Evolutionary conservation across 768 basidiomycete genomes (phyloP).

Genomic region (Boletus pseudopeckii): DNA sequence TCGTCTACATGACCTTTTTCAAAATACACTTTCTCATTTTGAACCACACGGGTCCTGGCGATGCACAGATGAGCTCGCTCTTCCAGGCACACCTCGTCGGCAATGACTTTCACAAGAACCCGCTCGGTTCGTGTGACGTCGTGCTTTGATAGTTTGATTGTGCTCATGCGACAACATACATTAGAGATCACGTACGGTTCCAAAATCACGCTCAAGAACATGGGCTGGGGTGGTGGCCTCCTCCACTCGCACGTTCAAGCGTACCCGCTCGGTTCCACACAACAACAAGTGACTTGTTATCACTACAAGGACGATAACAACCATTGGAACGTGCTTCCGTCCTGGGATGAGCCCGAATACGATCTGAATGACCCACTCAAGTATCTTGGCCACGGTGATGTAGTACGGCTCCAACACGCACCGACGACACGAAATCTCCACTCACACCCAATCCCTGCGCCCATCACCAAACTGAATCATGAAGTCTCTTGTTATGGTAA

Average conservation of each 20-base stretch:
- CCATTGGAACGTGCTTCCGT: slow-evolving; percentile 77
- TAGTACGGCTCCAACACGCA: slow-evolving; percentile 75
- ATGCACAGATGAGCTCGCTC: slow-evolving; percentile 97
- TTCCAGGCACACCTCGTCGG: slow-evolving; percentile 96
- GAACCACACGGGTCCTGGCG: slow-evolving; percentile 92
- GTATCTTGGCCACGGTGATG: slow-evolving; percentile 73
- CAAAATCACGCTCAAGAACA: slow-evolving; percentile 90
- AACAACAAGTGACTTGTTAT: slow-evolving; percentile 98
- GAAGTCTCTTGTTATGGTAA: slow-evolving; percentile 97
- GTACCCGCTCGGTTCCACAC: slow-evolving; percentile 84
- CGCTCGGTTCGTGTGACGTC: slow-evolving; percentile 57
- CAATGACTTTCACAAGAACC: slow-evolving; percentile 90
- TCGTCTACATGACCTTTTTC: slow-evolving; percentile 93
- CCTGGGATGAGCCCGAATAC: slow-evolving; percentile 71
- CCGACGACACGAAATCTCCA: slow-evolving; percentile 90
- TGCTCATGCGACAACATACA: background rate
- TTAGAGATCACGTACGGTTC: slow-evolving; percentile 88
- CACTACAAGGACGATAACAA: slow-evolving; percentile 99
- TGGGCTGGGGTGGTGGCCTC: slow-evolving; percentile 96
- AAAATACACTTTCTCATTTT: slow-evolving; percentile 95
- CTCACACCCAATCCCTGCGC: slow-evolving; percentile 85
- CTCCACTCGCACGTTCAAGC: slow-evolving; percentile 97
- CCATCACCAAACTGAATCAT: slow-evolving; percentile 81
- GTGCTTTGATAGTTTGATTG: background rate
- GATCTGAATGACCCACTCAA: slow-evolving; percentile 62